phyloP scores from a whole-genome alignment of 2,329 filamentous ascomycete species.

The Amauroascus verrucosus region DNA sequence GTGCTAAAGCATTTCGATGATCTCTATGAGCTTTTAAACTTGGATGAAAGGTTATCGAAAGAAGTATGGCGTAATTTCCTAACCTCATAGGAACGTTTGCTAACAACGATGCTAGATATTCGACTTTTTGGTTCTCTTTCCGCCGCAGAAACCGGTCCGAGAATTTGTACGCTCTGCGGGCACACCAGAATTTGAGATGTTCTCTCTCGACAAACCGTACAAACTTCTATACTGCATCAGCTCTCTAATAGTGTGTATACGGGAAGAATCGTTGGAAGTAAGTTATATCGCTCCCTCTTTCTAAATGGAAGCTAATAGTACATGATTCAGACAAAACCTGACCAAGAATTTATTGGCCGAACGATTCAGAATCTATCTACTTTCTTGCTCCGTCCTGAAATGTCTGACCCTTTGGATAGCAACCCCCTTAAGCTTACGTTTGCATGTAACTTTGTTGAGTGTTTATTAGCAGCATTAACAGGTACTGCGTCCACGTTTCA shows the following conservation, averaged over 20 bases:
- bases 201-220: constrained; percentile 59
- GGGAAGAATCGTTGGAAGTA: constrained; percentile 34
- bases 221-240: constrained; percentile 64
- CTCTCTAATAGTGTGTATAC: constrained; percentile 54
- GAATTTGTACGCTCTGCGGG: constrained; percentile 47
- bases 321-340: constrained; percentile 22
- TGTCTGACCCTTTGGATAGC: constrained; percentile 40
- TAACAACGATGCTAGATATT: constrained; percentile 45
- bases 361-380: constrained; percentile 47
- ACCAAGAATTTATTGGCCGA: constrained; percentile 32
- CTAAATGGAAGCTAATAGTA: neutral
- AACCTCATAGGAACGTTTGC: neutral
- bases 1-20: constrained; percentile 74
- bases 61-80: constrained; percentile 43
- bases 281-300: constrained; percentile 4
- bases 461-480: constrained; percentile 46
- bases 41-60: constrained; percentile 58
- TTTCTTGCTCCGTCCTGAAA: constrained; percentile 49
- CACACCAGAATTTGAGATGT: constrained; percentile 51
- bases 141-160: constrained; percentile 54
- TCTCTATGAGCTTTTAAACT: constrained; percentile 67
- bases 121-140: constrained; percentile 59
- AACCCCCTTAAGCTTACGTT: constrained; percentile 42
- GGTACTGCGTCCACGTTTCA: constrained; percentile 31
- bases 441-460: constrained; percentile 47